A percentile compares a stretch with the other conserved stretches of the same genome.
Conservation (phyloP, 208 protist genomes). For the Trypanosoma caninum region DNA sequence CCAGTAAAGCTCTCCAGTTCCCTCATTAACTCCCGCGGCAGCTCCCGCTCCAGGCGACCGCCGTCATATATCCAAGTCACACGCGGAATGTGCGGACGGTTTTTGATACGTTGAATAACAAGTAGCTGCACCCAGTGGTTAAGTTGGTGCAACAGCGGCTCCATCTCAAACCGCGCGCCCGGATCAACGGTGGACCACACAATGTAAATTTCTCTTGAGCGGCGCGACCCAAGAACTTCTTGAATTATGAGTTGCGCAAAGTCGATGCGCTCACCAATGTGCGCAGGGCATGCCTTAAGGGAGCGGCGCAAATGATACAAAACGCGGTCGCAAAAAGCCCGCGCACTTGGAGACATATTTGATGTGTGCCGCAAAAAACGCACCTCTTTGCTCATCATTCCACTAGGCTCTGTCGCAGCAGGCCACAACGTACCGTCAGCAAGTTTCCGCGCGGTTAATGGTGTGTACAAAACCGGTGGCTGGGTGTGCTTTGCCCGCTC, state of each 20-base stretch:
- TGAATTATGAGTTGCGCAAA: slow-evolving; percentile 91
- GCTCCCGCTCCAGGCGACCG: slow-evolving; percentile 67
- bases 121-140: slow-evolving; percentile 87
- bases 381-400: slow-evolving; percentile 83
- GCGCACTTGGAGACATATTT: slow-evolving; percentile 87
- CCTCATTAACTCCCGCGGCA: slow-evolving; percentile 57
- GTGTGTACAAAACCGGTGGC: slow-evolving; percentile 75
- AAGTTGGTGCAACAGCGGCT: slow-evolving; percentile 79
- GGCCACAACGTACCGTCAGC: slow-evolving; percentile 86
- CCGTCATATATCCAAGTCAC: slow-evolving; percentile 89
- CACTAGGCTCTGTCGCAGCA: slow-evolving; percentile 63
- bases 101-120: slow-evolving; percentile 73
- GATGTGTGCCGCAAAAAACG: slow-evolving; percentile 58
- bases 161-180: slow-evolving; percentile 74
- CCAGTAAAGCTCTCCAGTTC: slow-evolving; percentile 71
- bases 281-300: slow-evolving; percentile 74
- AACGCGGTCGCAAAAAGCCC: slow-evolving; percentile 74
- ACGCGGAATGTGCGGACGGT: slow-evolving; percentile 78
- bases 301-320: slow-evolving; percentile 84
- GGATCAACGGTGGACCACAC: slow-evolving; percentile 90
- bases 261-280: slow-evolving; percentile 87
- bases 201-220: slow-evolving; percentile 89
- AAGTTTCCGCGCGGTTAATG: slow-evolving; percentile 80
- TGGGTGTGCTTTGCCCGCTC: slow-evolving; percentile 68
- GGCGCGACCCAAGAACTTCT: slow-evolving; percentile 78